phyloP scores from a whole-genome alignment of 129 eudicot genomes.

The Chrysanthemum makinoi region DNA sequence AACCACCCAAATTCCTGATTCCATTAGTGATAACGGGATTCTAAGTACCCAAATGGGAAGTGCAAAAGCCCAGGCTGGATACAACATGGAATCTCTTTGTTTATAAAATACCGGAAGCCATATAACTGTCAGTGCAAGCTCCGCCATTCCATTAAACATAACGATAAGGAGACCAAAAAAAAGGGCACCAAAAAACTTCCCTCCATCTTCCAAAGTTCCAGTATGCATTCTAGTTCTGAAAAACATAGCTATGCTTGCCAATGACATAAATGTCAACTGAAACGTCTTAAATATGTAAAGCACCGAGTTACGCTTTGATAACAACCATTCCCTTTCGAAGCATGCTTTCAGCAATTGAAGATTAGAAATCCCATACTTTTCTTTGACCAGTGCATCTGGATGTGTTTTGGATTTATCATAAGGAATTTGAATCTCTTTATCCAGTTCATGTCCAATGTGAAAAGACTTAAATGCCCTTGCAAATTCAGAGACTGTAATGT shows the following conservation, averaged over 20 bases:
- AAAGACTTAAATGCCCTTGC: conserved; percentile 27
- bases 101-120: conserved; percentile 36
- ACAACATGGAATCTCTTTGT: conserved; percentile 36
- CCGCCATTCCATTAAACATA: conserved; percentile 41
- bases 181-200: conserved; percentile 33
- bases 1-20: conserved; percentile 38
- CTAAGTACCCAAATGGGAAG: conserved; percentile 40
- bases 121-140: conserved; percentile 33
- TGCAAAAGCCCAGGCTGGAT: conserved; percentile 40
- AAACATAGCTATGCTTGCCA: conserved; percentile 38
- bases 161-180: conserved; percentile 34
- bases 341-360: conserved; percentile 29
- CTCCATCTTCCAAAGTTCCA: conserved; percentile 39
- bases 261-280: conserved; percentile 38
- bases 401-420: conserved; percentile 32
- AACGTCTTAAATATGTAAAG: conserved; percentile 39
- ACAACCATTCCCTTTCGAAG: conserved; percentile 35
- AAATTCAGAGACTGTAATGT: conserved; percentile 22
- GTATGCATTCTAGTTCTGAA: conserved; percentile 40
- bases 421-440: conserved; percentile 19
- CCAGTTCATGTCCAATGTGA: conserved; percentile 30
- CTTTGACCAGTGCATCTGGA: conserved; percentile 23
- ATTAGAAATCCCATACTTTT: conserved; percentile 30
- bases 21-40: conserved; percentile 35
- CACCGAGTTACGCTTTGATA: conserved; percentile 31